These are phyloP conservation scores for Volutella citrinella DNA, from an alignment of 2,329 filamentous ascomycete genomes.

Conservation along the genomic window DNA sequence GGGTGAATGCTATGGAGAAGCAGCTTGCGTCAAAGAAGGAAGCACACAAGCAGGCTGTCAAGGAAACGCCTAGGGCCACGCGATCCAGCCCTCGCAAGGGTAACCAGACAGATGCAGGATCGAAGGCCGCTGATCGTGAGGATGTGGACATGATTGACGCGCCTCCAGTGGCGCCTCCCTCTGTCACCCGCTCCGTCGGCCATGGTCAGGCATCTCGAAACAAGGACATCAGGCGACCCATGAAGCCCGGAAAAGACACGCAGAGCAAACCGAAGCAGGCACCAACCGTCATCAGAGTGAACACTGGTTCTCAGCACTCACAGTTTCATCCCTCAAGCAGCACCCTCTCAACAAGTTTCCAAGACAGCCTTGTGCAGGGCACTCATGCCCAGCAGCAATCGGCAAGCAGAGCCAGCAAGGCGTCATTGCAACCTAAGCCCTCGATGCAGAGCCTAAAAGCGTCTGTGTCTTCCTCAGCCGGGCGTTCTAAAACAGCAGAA, in stretches of 20 bases:
- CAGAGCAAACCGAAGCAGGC: constrained; percentile 60
- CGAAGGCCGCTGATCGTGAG: constrained; percentile 28
- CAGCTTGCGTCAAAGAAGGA: constrained; percentile 52
- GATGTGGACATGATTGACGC: constrained; percentile 58
- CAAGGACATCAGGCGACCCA: constrained; percentile 55
- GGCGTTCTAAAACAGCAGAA: constrained; percentile 68
- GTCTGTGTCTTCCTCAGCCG: constrained; percentile 54
- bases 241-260: constrained; percentile 61
- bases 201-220: constrained; percentile 46
- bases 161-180: constrained; percentile 57
- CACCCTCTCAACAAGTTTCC: constrained; percentile 53
- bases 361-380: constrained; percentile 36
- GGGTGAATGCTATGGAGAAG: constrained; percentile 50
- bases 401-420: constrained; percentile 65
- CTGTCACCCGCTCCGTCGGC: constrained; percentile 51
- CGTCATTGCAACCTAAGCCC: constrained; percentile 58
- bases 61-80: constrained; percentile 42
- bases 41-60: constrained; percentile 40
- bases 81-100: constrained; percentile 52
- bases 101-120: constrained; percentile 31
- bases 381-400: constrained; percentile 41
- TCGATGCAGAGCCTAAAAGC: constrained; percentile 60
- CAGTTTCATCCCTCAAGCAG: constrained; percentile 60
- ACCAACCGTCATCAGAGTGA: constrained; percentile 69
- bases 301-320: constrained; percentile 60